Evolutionary conservation across 2,329 filamentous ascomycete species (phyloP), one percentile per base, ranked within the genome.

Genomic region (Stylonectria norvegica): DNA sequence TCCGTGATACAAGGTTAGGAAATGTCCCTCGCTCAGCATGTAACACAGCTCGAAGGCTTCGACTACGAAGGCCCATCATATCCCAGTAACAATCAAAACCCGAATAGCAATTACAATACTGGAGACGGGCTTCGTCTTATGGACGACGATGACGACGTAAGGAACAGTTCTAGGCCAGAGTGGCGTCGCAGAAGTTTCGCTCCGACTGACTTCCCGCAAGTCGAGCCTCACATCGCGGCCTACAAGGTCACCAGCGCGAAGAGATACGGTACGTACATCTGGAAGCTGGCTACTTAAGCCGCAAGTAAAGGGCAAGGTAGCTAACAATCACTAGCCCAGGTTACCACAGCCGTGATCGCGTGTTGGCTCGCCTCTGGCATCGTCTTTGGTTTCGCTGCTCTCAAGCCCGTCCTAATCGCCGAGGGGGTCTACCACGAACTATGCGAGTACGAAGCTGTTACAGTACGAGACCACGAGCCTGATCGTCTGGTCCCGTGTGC

Each of bases 351-450:
- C 5, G 79, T 87, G 1, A 53, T 86, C 9, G 86, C 85, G 60
- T 90, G 85, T 63, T 76, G 89, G 37, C 72, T 94, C 34, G 81
- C 86, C 4, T 83, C 88, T 1, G 89, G 87, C 0, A 71, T 89
- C 16, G 79, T 91, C 6, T 93, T 93, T 61, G 87, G 88, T 17
- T 93, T 88, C 61, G 87, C 87, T 5, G 86, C 87, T 4, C 70
- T 93, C 47, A 93, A 93, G 58, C 86, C 87, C 0, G 76, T 91
- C 5, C 69, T 93, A n/a, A 81, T 90, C 40, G 66, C 72, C 5
- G 83, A 89, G 57, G 81, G 81, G 2, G 82, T 86, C 2, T 90
- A 89, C 58, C 71, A 70, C 18, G 72, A 86, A 27, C 66, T 73
- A 17, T 91, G 86, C 57, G 44, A 59, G 8, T 57, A 55, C 27